These are phyloP conservation scores for Penicillium fimorum DNA, from an alignment of 495 filamentous ascomycete genomes.

Conservation along the genomic window DNA sequence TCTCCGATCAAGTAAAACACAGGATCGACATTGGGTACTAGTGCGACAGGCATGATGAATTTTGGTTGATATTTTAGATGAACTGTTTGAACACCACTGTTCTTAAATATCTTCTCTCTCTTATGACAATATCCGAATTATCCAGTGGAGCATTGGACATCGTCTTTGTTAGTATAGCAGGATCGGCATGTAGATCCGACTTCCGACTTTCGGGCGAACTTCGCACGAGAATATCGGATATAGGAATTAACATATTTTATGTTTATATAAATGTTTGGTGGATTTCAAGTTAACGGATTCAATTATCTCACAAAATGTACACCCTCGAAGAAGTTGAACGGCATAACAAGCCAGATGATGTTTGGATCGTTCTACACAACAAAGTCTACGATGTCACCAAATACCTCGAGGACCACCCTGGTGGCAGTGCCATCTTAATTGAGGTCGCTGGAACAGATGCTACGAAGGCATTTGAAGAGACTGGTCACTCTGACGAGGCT, in stretches of 20 bases:
- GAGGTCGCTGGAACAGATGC: slow-evolving; percentile 54
- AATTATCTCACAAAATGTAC: neutral
- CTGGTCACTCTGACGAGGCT: slow-evolving; percentile 54
- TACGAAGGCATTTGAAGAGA: slow-evolving; percentile 50
- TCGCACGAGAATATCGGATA: slow-evolving; percentile 7
- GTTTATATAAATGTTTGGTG: neutral
- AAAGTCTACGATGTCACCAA: slow-evolving; percentile 53
- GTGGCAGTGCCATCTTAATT: slow-evolving; percentile 46
- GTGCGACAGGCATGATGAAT: slow-evolving; percentile 5
- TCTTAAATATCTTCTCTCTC: slow-evolving; percentile 1
- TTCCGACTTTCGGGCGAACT: slow-evolving; percentile 19
- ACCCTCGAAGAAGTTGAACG: slow-evolving; percentile 27
- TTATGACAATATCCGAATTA: neutral
- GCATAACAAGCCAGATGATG: slow-evolving; percentile 30
- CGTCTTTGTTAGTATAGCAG: neutral
- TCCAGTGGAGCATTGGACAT: neutral
- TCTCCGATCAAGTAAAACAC: slow-evolving; percentile 28
- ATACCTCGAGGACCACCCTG: slow-evolving; percentile 55
- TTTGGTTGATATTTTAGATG: neutral
- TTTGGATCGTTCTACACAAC: slow-evolving; percentile 50
- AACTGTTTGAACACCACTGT: neutral
- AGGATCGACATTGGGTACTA: neutral
- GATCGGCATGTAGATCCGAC: slow-evolving; percentile 6
- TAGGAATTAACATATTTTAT: neutral
- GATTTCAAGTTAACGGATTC: neutral